Percentiles rank a stretch among this genome's conserved stretches.
phyloP scores from a whole-genome alignment of 345 rosid genomes.

The Brassica juncea region DNA sequence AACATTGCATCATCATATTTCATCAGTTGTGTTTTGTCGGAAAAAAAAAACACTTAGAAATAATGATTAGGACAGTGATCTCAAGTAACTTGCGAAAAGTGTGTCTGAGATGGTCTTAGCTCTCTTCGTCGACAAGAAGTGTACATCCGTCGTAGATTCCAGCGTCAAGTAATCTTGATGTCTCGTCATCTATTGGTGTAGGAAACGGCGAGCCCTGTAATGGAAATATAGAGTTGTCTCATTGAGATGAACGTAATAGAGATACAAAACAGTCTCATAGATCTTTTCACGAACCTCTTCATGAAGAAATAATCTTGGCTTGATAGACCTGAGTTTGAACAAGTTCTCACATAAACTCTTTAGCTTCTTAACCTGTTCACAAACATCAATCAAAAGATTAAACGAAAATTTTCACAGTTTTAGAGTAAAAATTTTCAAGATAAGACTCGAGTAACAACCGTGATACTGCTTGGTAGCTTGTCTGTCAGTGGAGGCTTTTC shows the following conservation, averaged over 20 bases:
- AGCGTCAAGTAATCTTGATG: slow-evolving; percentile 64
- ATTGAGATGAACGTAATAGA: neutral
- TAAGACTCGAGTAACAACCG: slow-evolving; percentile 48
- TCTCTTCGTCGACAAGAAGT: slow-evolving; percentile 74
- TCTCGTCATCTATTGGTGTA: slow-evolving; percentile 68
- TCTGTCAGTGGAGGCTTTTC: slow-evolving; percentile 72
- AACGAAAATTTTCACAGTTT: neutral
- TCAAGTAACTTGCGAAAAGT: slow-evolving; percentile 1
- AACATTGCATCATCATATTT: neutral
- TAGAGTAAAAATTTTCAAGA: neutral
- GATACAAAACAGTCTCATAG: neutral
- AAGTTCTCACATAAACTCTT: slow-evolving; percentile 78
- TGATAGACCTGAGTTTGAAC: slow-evolving; percentile 64
- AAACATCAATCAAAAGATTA: neutral
- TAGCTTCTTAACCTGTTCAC: slow-evolving; percentile 74
- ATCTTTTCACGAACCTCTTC: slow-evolving; percentile 57
- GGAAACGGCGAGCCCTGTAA: slow-evolving; percentile 82
- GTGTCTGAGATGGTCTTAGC: slow-evolving; percentile 30
- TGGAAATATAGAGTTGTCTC: neutral
- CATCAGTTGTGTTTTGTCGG: neutral
- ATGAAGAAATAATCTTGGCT: slow-evolving; percentile 60
- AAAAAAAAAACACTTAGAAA: neutral
- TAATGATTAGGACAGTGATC: neutral
- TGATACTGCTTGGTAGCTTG: slow-evolving; percentile 82
- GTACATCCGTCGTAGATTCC: slow-evolving; percentile 67